Conservation (phyloP, 495 filamentous ascomycete species). For the Clohesyomyces aquaticus region DNA sequence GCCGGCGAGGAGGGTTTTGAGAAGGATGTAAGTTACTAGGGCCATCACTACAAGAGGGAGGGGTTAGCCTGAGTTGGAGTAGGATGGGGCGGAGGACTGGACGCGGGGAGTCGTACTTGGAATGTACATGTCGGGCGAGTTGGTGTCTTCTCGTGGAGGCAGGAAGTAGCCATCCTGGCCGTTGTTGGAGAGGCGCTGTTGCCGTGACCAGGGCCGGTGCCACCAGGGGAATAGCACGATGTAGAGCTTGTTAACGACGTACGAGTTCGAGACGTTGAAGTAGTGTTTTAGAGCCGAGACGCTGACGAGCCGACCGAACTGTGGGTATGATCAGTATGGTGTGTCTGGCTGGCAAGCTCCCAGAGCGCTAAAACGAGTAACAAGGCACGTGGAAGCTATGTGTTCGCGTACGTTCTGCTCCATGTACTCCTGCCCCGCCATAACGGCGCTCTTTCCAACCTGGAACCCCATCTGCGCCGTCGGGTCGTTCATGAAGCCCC, state of each 20-base stretch:
- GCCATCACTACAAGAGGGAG: conserved; percentile 67
- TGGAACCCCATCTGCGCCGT: conserved; percentile 97
- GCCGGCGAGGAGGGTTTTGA: conserved; percentile 86
- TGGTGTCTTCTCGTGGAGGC: conserved; percentile 94
- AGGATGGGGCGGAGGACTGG: not conserved
- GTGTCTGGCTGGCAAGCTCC: conserved; percentile 26
- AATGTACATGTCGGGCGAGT: conserved; percentile 99
- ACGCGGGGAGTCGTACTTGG: conserved; percentile 51
- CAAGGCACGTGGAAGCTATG: conserved; percentile 44
- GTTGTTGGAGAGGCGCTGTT: conserved; percentile 59
- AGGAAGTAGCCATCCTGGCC: conserved; percentile 80
- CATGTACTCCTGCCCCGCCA: conserved; percentile 85
- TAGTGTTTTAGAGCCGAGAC: conserved; percentile 58
- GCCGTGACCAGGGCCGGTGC: conserved; percentile 92
- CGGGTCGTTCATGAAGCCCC: conserved; percentile 90
- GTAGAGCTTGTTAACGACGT: conserved; percentile 53
- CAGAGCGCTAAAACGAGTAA: not conserved
- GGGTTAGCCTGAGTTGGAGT: no score
- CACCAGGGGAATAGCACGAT: conserved; percentile 97
- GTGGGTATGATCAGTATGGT: conserved; percentile 6
- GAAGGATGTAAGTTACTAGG: conserved; percentile 93
- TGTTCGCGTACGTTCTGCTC: conserved; percentile 92
- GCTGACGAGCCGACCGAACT: conserved; percentile 94
- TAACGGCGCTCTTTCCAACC: conserved; percentile 87
- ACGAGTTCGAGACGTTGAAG: conserved; percentile 53